Evolutionary conservation across 1,284 basidiomycete genomes (phyloP).

Genomic region (Thecaphora frezii): DNA sequence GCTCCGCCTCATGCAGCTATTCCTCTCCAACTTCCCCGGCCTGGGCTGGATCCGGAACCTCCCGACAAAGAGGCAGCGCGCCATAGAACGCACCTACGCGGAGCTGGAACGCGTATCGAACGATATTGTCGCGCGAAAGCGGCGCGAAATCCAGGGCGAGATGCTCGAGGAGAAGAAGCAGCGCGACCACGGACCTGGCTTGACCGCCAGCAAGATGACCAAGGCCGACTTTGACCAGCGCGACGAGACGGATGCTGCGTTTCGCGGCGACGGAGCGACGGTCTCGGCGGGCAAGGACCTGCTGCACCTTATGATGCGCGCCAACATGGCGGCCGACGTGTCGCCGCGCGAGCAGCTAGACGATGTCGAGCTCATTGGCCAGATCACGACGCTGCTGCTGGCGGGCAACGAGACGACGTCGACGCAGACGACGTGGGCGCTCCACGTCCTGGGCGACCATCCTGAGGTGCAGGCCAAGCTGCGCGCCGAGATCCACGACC

Average conservation of each 20-base stretch:
- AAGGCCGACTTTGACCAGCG: slow-evolving; percentile 40
- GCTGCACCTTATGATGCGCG: slow-evolving; percentile 49
- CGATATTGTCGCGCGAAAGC: slow-evolving; percentile 39
- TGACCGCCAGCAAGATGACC: slow-evolving; percentile 9
- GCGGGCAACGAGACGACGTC: slow-evolving; percentile 56
- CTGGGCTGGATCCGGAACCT: slow-evolving; percentile 47
- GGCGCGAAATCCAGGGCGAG: slow-evolving; percentile 37
- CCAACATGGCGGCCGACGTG: slow-evolving; percentile 51
- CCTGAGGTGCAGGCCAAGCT: slow-evolving; percentile 33
- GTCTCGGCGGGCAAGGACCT: slow-evolving; percentile 40
- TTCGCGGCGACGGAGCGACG: neutral
- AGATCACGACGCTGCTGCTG: slow-evolving; percentile 52
- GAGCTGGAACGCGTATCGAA: slow-evolving; percentile 30
- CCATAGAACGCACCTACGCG: slow-evolving; percentile 19
- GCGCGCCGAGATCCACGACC: slow-evolving; percentile 43
- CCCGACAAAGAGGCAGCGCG: slow-evolving; percentile 34
- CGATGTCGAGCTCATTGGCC: slow-evolving; percentile 47
- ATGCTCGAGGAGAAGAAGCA: slow-evolving; percentile 15
- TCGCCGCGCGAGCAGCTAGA: slow-evolving; percentile 25
- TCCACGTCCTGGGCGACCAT: slow-evolving; percentile 35
- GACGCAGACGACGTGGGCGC: slow-evolving; percentile 50
- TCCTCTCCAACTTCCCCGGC: slow-evolving; percentile 32
- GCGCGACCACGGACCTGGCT: neutral
- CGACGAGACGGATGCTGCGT: slow-evolving; percentile 11
- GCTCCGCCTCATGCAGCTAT: slow-evolving; percentile 29